phyloP scores from a whole-genome alignment of 148 eudicot genomes.

The Pharnaceum exiguum region DNA sequence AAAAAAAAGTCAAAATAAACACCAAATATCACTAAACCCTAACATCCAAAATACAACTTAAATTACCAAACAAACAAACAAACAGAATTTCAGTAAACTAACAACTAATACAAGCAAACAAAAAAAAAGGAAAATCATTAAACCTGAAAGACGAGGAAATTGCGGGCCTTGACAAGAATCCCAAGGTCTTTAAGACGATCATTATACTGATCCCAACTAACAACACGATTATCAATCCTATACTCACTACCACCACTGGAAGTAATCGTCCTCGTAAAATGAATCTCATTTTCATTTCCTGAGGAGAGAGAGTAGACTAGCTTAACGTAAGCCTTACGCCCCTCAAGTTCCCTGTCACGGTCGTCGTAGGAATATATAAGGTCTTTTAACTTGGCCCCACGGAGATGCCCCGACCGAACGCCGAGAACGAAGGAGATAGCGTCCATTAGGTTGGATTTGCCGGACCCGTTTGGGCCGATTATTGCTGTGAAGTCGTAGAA shows the following conservation, averaged over 20 bases:
- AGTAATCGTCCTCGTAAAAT: slow-evolving; percentile 61
- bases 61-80: not conserved
- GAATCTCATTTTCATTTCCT: slow-evolving; percentile 39
- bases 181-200: slow-evolving; percentile 58
- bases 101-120: not conserved
- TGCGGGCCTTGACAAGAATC: slow-evolving; percentile 86
- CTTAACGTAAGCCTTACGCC: slow-evolving; percentile 64
- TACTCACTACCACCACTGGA: slow-evolving; percentile 91
- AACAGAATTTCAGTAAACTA: not conserved
- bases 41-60: no score
- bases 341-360: slow-evolving; percentile 66
- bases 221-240: slow-evolving; percentile 60
- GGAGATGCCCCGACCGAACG: slow-evolving; percentile 73
- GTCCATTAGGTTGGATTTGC: slow-evolving; percentile 98
- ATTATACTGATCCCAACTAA: slow-evolving; percentile 83
- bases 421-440: slow-evolving; percentile 97
- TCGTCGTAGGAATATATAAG: slow-evolving; percentile 75
- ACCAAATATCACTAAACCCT: not conserved
- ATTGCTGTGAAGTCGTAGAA: slow-evolving; percentile 93
- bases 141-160: slow-evolving; percentile 98
- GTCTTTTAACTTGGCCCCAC: slow-evolving; percentile 86
- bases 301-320: slow-evolving; percentile 50
- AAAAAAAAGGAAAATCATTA: not conserved
- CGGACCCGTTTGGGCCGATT: slow-evolving; percentile 95
- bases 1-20: no score